Evolutionary conservation across 2,329 filamentous ascomycete genomes (phyloP), one percentile per base, ranked within the genome.

Genomic region (Fusarium coicis): DNA sequence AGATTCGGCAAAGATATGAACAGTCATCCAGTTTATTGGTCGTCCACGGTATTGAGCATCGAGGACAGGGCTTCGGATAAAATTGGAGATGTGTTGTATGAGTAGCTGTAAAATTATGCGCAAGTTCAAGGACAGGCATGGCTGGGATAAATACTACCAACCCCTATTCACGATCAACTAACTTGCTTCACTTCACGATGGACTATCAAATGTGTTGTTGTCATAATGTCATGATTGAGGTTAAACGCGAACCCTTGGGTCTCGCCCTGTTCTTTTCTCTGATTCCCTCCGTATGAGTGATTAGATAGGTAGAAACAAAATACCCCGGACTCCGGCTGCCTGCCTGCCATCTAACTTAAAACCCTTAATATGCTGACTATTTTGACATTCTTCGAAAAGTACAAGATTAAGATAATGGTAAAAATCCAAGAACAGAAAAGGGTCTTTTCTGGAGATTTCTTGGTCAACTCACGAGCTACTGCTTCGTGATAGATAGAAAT

Each of bases 191-290:
- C 34, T 54, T 60, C 42, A 32, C 37, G 42, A 23, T 19, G 15
- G 28, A 43, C 28, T 21, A 34, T 37, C 57, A 15, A 39, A 36
- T 15, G 18, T 60, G 32, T n/a, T 57, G 49, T 71, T 57, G 42
- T 71, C 71, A 62, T 74, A 76, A 73, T 52, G 56, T 74, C 74
- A 73, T 76, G 63, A 70, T 76, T 72, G 60, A 67, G 69, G 67
- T 68, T 58, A 70, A 67, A 52, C 46, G 56, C 54, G 57, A 49
- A 63, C 47, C 54, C 61, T 54, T 34, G 47, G 73, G 59, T 49
- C 66, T 56, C 67, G 52, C 54, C 44, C 36, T 60, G 55, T 55
- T 66, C 71, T 61, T 65, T 59, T 57, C 58, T 65, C 50, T 44
- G 53, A 44, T 58, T 30, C 54, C 52, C 54, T 15, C 56, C 32